phyloP scores from a whole-genome alignment of 306 rosid species.

The Cyamopsis tetragonoloba region DNA sequence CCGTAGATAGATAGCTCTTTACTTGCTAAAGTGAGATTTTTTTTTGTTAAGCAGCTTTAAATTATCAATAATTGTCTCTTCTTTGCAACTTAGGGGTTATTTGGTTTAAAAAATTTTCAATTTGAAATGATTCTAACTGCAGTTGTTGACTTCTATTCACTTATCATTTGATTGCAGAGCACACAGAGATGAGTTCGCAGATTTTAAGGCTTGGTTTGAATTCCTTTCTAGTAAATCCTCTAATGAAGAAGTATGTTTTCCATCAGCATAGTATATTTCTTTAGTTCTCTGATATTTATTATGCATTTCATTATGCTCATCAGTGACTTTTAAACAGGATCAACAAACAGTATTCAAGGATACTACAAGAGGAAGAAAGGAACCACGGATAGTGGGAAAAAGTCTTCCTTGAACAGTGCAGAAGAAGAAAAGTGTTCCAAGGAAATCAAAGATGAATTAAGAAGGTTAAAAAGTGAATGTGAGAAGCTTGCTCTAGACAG shows the following conservation, averaged over 20 bases:
- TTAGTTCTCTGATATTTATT: conserved; percentile 20
- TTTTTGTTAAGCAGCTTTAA: neutral
- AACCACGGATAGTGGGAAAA: conserved; percentile 23
- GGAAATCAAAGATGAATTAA: conserved; percentile 34
- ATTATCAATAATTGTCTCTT: neutral
- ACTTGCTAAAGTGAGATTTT: neutral
- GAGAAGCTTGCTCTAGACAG: conserved; percentile 59
- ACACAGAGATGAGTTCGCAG: conserved; percentile 54
- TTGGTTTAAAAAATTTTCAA: neutral
- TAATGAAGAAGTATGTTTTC: conserved; percentile 45
- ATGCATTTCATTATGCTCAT: conserved; percentile 24
- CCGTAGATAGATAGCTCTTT: neutral
- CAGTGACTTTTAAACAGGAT: conserved; percentile 36
- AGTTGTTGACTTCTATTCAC: conserved; percentile 14
- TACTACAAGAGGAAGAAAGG: conserved; percentile 19
- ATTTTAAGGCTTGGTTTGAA: conserved; percentile 53
- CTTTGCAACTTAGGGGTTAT: neutral
- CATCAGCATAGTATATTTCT: conserved; percentile 17
- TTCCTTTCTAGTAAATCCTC: conserved; percentile 29
- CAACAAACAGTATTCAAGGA: conserved; percentile 24
- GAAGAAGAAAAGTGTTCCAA: conserved; percentile 31
- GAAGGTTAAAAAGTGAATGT: conserved; percentile 43
- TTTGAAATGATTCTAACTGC: neutral
- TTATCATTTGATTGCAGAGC: conserved; percentile 39
- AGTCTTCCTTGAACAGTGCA: conserved; percentile 2